A percentile compares a stretch with the other conserved stretches of the same genome.
Evolutionary conservation across 192 early-diverging fungal genomes (phyloP).

Genomic region (Coemansia sp.): DNA sequence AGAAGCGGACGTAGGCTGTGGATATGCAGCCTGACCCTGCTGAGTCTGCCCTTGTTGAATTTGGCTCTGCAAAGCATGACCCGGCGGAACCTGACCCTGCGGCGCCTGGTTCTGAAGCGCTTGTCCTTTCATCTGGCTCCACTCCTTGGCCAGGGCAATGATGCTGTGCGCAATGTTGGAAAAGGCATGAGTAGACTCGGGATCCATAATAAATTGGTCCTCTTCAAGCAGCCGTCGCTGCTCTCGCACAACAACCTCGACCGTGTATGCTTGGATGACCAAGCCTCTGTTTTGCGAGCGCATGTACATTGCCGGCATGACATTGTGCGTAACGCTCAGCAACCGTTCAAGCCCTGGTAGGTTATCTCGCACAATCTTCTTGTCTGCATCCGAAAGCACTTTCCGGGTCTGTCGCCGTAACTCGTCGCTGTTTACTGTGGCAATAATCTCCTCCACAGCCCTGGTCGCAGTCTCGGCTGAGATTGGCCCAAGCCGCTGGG

Average conservation of each 20-base stretch:
- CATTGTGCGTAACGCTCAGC: slow-evolving; percentile 8
- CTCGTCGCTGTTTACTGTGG: slow-evolving; percentile 1
- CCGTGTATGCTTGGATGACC: slow-evolving; percentile 16
- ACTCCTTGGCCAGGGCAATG: slow-evolving; percentile 34
- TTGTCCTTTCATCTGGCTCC: slow-evolving; percentile 27
- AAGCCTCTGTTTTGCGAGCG: slow-evolving; percentile 13
- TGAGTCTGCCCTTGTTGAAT: not conserved
- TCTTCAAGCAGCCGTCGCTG: slow-evolving; percentile 37
- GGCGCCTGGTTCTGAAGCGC: not conserved
- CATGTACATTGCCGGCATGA: slow-evolving; percentile 37
- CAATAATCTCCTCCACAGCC: slow-evolving; percentile 18
- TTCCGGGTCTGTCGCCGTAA: slow-evolving; percentile 8
- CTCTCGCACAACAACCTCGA: slow-evolving; percentile 28
- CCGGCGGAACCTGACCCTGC: not conserved
- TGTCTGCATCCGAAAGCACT: slow-evolving; percentile 25
- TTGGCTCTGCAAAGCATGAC: too few relatives aligned
- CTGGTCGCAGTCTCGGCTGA: slow-evolving; percentile 33
- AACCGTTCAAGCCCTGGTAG: slow-evolving; percentile 22
- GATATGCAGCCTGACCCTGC: not conserved
- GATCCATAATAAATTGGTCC: slow-evolving; percentile 39
- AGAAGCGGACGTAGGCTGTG: not conserved
- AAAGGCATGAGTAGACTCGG: slow-evolving; percentile 1
- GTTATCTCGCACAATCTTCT: slow-evolving; percentile 18
- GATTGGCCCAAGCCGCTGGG: slow-evolving; percentile 10
- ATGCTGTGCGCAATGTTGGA: slow-evolving; percentile 11